Base-by-base conservation (phyloP, 2,329 filamentous ascomycete species). In the Herpotrichia juniperi region DNA sequence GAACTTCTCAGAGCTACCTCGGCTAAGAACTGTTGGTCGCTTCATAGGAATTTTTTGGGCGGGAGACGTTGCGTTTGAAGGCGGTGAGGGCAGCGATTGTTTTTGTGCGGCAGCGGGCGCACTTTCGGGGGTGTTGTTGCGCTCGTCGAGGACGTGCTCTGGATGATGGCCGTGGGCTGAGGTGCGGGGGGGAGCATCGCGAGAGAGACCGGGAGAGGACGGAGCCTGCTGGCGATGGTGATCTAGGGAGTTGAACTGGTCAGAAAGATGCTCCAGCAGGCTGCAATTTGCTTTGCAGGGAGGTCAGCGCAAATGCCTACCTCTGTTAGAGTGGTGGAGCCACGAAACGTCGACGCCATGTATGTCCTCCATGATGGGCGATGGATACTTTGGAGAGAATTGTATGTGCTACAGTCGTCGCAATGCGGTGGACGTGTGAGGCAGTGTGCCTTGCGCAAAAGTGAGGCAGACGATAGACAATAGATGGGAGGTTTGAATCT, bases 311-410 rank as follows among this genome's bases (percentile, higher is more conserved):
- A 57, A 58, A 60, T 56, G 76, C 82, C 75, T 81, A 90, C 91
- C 91, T 88, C 89, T 92, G 58, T 87, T 86, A 63, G 88, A 85
- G 70, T 90, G 89, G 76, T 94, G 89, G 80, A 96, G 89, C 91
- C 91, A 96, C 75, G 89, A 92, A 69, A 96, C 91, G 76, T 96
- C 91, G 68, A 96, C 84, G 61, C 88, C 87, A 73, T 91, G 87
- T 60, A 90, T 84, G 64, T 89, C 87, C 76, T 93, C 90, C 90
- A 93, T 93, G 51, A 55, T 57, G 44, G 62, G 57, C 46, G 57
- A 57, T 24, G 53, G 47, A 32, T 45, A 28, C 46, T 50, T 62
- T 56, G 12, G 63, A 49, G 43, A 53, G 32, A 22, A 28, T 17
- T 42, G 42, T 17, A 17, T 21, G 37, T 51, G 50, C 59, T 53